Conservation (phyloP, 2,329 filamentous ascomycete genomes). For the Arthroderma uncinatum region DNA sequence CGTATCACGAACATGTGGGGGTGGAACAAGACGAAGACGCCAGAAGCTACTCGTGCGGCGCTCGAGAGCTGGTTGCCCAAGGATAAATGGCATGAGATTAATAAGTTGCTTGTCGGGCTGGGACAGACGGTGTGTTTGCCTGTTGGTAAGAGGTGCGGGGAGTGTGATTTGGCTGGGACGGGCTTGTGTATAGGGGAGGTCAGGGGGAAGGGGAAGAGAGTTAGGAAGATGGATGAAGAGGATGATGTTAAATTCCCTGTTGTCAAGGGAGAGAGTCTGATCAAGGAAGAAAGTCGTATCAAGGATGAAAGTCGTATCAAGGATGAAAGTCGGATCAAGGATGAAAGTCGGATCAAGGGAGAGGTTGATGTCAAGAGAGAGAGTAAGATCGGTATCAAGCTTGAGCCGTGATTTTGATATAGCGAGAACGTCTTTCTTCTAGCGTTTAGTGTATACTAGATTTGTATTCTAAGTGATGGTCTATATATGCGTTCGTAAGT, state of each 20-base stretch:
- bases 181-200: slow-evolving; percentile 68
- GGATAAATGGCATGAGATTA: slow-evolving; percentile 86
- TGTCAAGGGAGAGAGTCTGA: no score
- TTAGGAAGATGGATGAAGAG: slow-evolving; percentile 33
- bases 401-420: background rate
- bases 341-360: slow-evolving; percentile 11
- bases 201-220: slow-evolving; percentile 32
- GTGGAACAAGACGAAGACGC: slow-evolving; percentile 71
- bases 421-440: no score
- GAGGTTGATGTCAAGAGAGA: background rate
- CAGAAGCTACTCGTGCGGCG: slow-evolving; percentile 67
- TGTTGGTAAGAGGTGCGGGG: slow-evolving; percentile 67
- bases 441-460: background rate
- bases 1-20: slow-evolving; percentile 91
- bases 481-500: no score
- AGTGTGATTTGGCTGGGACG: slow-evolving; percentile 66
- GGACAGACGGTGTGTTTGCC: slow-evolving; percentile 80
- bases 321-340: background rate
- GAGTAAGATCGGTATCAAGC: slow-evolving; percentile 13
- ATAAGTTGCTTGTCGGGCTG: slow-evolving; percentile 74
- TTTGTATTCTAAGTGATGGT: background rate
- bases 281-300: no score
- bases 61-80: slow-evolving; percentile 73
- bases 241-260: background rate
- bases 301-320: slow-evolving; percentile 10